These are phyloP conservation scores for Globisporangium splendens DNA, from an alignment of 352 stramenopile species.

Conservation along the genomic window DNA sequence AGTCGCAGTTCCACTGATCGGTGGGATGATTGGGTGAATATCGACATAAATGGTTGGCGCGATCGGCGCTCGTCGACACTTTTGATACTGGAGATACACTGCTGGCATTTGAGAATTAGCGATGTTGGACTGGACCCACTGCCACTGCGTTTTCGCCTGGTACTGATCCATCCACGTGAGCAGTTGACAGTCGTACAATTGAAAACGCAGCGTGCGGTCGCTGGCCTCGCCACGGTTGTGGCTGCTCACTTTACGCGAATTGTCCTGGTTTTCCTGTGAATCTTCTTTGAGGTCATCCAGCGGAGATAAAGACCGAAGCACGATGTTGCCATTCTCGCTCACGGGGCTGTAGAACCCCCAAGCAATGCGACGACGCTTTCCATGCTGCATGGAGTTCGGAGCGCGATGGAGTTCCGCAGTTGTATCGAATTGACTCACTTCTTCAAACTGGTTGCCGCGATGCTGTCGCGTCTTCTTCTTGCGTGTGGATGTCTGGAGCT, in stretches of 20 bases:
- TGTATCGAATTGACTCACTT: conserved; percentile 3
- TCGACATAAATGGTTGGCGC: conserved; percentile 8
- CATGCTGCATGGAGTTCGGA: too few relatives aligned
- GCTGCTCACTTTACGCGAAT: background rate
- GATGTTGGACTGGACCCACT: conserved; percentile 20
- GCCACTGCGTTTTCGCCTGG: conserved; percentile 50
- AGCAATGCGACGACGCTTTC: conserved; percentile 28
- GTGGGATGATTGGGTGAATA: conserved; percentile 11
- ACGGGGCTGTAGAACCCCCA: conserved; percentile 68
- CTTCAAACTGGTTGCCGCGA: conserved; percentile 21
- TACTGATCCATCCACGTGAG: conserved; percentile 65
- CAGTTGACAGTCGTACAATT: conserved; percentile 53
- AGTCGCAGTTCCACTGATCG: background rate
- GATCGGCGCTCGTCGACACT: conserved; percentile 21
- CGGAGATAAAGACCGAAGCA: conserved; percentile 19
- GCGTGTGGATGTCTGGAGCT: conserved; percentile 11
- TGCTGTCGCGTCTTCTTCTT: conserved; percentile 13
- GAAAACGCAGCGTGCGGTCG: conserved; percentile 23
- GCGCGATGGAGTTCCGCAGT: too few relatives aligned
- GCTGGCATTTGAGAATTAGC: conserved; percentile 29
- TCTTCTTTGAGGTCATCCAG: conserved; percentile 3
- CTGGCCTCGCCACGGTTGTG: background rate
- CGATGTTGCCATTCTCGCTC: conserved; percentile 39
- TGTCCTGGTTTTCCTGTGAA: background rate
- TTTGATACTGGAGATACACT: conserved; percentile 68